Percentiles rank a stretch among this genome's conserved stretches.
Evolutionary conservation across 345 rosid species (phyloP).

Genomic region (Eucalyptus coolabah): DNA sequence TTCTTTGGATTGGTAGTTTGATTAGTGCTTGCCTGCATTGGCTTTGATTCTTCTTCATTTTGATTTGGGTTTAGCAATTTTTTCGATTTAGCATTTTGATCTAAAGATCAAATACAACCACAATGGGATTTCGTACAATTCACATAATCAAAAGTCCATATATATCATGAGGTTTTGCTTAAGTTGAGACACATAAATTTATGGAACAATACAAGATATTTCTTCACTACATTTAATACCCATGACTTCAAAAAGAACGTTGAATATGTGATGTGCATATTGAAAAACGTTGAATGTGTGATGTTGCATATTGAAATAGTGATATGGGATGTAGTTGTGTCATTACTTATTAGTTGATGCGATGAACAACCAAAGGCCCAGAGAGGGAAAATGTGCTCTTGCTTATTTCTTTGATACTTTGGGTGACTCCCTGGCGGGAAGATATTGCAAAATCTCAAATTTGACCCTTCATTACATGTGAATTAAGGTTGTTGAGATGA

Average conservation of each 20-base stretch:
- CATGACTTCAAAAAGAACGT: not conserved
- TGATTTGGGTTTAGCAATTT: not conserved
- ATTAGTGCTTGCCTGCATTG: not conserved
- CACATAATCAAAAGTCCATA: not conserved
- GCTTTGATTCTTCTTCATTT: not conserved
- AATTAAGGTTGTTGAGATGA: not conserved
- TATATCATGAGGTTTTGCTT: not conserved
- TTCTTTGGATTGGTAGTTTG: not conserved
- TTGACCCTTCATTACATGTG: not conserved
- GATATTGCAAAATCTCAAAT: not conserved
- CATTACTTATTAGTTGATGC: not conserved
- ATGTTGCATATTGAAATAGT: not conserved
- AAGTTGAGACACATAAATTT: not conserved
- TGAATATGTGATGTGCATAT: not conserved
- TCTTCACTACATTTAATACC: accelerated
- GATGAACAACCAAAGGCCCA: accelerated
- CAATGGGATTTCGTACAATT: no score
- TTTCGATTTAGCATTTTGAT: no score
- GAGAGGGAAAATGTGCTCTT: not conserved
- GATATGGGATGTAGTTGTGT: accelerated
- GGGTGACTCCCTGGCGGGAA: accelerated
- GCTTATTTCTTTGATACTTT: not conserved
- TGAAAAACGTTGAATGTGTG: not conserved
- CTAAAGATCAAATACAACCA: not conserved
- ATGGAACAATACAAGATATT: not conserved